Percentiles rank a stretch among this genome's conserved stretches.
Conservation (phyloP, 2,329 filamentous ascomycete genomes). For the Colletotrichum gloeosporioides region DNA sequence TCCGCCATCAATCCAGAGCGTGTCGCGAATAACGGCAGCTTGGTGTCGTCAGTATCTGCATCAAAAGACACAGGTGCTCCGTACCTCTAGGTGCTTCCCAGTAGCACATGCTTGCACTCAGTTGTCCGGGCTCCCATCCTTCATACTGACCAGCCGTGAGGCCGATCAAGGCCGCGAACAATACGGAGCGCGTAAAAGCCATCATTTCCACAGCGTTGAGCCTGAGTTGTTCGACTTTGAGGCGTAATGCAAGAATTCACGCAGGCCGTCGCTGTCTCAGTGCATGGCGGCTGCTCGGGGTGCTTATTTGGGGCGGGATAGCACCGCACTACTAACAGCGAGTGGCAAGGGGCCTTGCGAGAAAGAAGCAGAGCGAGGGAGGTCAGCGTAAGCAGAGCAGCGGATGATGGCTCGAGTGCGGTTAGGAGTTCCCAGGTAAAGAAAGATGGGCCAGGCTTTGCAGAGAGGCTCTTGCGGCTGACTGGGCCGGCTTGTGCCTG, state of each 20-base stretch:
- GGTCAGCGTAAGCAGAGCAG: no score
- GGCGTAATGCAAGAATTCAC: neutral
- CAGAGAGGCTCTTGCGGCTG: no score
- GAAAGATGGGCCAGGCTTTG: no score
- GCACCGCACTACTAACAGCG: neutral
- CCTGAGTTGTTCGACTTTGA: neutral
- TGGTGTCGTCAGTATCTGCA: no score
- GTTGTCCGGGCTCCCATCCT: slow-evolving; percentile 54
- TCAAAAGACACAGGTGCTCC: no score
- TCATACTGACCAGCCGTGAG: slow-evolving; percentile 46
- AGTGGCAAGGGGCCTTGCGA: neutral
- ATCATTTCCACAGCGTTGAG: neutral
- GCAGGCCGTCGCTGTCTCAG: neutral
- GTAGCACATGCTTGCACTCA: slow-evolving; percentile 64
- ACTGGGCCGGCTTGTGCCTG: no score
- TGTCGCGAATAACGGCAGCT: slow-evolving; percentile 66
- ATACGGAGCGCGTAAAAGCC: slow-evolving; percentile 9
- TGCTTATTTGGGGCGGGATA: neutral
- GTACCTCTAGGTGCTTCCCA: slow-evolving; percentile 57
- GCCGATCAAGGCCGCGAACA: slow-evolving; percentile 31
- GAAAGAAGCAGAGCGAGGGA: no score
- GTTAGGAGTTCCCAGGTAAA: no score
- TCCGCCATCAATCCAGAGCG: slow-evolving; percentile 71
- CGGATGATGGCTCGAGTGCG: no score
- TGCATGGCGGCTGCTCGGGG: neutral